Base-by-base conservation (phyloP, 192 early-diverging fungal species). In the Coemansia sp. region DNA sequence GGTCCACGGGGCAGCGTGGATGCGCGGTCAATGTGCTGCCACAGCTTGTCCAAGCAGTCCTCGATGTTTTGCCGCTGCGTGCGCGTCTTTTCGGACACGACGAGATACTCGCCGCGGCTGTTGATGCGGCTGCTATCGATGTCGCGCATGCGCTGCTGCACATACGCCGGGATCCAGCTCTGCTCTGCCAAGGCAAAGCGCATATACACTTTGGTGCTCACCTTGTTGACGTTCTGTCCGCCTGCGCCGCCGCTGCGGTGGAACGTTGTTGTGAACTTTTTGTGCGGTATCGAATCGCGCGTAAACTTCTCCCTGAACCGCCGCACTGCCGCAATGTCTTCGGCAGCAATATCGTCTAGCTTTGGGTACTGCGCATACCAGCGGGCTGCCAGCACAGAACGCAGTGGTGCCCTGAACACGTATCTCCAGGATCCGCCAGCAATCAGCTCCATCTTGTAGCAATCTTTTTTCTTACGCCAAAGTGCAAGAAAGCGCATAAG, bases 161-260 rank as follows among this genome's bases (percentile, higher is more conserved):
- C 88, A 43, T 88, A 88, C 55, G 75, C 82, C 5, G 92, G 94
- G 22, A 96, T 76, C 92, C 92, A 93, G 25, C 63, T 53, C 7
- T 88, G 88, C 17, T 87, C 68, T 35, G 82, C 80, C 25, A 94
- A 68, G 7, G 75, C 29, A 59, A 96, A 86, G 45, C 90, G 84
- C 84, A 96, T 84, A 61, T 88, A 88, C 11, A 90, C 92, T 75
- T 96, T 94, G 45, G 91, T 90, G 65, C 88, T 93, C 19, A 94
- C 89, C 85, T 96, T 96, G 84, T 96, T 96, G 29, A 96, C 94
- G 68, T 96, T 94, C 66, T 96, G 92, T 19, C 94, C 94, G 23
- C 94, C 94, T 10, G 94, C 91, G 4, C 92, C 94, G 68, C 92
- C 86, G 68, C 88, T 87, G 60, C 92, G 83, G 37, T 85, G 79